These are phyloP conservation scores for Tubosaeta sp. DNA, from an alignment of 768 basidiomycete genomes.

Conservation along the genomic window DNA sequence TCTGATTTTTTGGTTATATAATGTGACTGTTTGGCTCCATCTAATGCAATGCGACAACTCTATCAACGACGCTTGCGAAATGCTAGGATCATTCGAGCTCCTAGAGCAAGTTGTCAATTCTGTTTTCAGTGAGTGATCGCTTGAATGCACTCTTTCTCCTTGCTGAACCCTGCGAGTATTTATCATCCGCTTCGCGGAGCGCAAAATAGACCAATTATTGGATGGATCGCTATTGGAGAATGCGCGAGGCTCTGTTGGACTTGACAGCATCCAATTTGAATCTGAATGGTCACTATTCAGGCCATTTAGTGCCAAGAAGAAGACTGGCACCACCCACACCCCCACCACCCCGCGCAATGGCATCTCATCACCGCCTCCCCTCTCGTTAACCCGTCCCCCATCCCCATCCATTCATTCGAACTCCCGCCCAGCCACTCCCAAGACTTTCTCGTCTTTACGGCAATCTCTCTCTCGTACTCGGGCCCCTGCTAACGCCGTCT, in stretches of 20 bases:
- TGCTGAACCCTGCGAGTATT: slow-evolving; percentile 57
- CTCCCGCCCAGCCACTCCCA: slow-evolving; percentile 44
- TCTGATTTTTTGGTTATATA: slow-evolving; percentile 93
- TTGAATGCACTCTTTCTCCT: neutral
- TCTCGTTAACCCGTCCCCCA: slow-evolving; percentile 42
- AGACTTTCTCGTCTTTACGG: slow-evolving; percentile 61
- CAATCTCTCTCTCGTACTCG: slow-evolving; percentile 58
- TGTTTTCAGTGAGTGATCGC: slow-evolving; percentile 67
- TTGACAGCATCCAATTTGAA: slow-evolving; percentile 86
- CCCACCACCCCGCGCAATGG: slow-evolving; percentile 31
- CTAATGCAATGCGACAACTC: slow-evolving; percentile 82
- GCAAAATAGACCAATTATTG: slow-evolving; percentile 80
- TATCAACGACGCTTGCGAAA: slow-evolving; percentile 74
- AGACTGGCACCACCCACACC: slow-evolving; percentile 28
- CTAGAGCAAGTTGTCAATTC: slow-evolving; percentile 93
- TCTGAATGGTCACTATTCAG: slow-evolving; percentile 92
- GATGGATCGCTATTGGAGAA: slow-evolving; percentile 82
- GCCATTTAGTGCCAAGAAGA: slow-evolving; percentile 66
- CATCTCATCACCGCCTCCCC: slow-evolving; percentile 47
- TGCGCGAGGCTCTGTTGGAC: slow-evolving; percentile 69
- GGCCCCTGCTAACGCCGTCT: slow-evolving; percentile 48
- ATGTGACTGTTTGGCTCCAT: slow-evolving; percentile 86
- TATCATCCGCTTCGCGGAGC: slow-evolving; percentile 89
- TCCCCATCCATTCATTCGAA: slow-evolving; percentile 48
- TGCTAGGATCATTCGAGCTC: slow-evolving; percentile 78